Percentiles rank a stretch among this genome's conserved stretches.
Evolutionary conservation across 1,284 basidiomycete species (phyloP).

Genomic region (Singerocomus inundabilis): DNA sequence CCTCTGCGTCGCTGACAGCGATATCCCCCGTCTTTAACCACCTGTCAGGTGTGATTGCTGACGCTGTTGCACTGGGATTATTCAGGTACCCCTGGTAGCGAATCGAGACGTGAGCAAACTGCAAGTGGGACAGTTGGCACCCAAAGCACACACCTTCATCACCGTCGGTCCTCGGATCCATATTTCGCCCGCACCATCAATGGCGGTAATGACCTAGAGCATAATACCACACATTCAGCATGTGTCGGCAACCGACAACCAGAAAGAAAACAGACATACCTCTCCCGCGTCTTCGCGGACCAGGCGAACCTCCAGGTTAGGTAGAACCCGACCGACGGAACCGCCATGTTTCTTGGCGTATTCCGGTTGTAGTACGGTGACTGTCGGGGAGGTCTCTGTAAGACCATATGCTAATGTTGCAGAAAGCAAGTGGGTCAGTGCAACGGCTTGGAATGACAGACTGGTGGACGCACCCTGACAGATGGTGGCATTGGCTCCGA

Average conservation of each 20-base stretch:
- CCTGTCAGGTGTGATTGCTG: conserved; percentile 65
- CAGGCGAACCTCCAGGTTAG: conserved; percentile 77
- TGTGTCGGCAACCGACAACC: not conserved
- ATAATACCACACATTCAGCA: not conserved
- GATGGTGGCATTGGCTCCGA: conserved; percentile 37
- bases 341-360: conserved; percentile 51
- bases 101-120: not conserved
- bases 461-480: conserved; percentile 43
- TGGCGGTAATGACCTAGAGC: conserved; percentile 29
- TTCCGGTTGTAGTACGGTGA: conserved; percentile 44
- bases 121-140: not conserved
- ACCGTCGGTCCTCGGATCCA: conserved; percentile 77
- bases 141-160: conserved; percentile 63
- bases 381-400: conserved; percentile 73
- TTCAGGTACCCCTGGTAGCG: conserved; percentile 58
- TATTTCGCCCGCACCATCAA: conserved; percentile 60
- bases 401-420: conserved; percentile 62
- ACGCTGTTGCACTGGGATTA: conserved; percentile 63
- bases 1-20: conserved; percentile 58
- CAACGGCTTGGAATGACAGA: not conserved
- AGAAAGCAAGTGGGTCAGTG: not conserved
- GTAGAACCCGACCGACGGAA: conserved; percentile 69
- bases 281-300: conserved; percentile 59
- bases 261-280: conserved; percentile 19
- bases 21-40: conserved; percentile 90